Percentiles rank a stretch among this genome's conserved stretches.
phyloP scores from a whole-genome alignment of 139 green algal genomes.

The Protoeuglena noctilucae region DNA sequence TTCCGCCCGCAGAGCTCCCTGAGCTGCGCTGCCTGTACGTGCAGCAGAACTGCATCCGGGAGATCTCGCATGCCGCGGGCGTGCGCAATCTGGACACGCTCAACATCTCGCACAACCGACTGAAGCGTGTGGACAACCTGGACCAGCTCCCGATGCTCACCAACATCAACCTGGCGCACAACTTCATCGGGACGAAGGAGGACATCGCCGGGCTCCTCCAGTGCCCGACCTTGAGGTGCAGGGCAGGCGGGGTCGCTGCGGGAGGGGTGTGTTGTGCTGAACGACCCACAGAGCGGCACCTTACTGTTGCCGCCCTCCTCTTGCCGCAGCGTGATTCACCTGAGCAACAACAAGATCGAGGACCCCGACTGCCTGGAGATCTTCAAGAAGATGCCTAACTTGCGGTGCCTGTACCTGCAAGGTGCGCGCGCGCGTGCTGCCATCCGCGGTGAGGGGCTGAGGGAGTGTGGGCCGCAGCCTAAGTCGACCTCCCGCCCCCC shows the following conservation, averaged over 20 bases:
- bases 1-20: too few species aligned
- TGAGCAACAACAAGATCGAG: slow-evolving; percentile 56
- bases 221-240: slow-evolving; percentile 12
- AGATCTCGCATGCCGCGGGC: slow-evolving; percentile 30
- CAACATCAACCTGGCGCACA: slow-evolving; percentile 41
- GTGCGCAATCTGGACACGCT: slow-evolving; percentile 43
- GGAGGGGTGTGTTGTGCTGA: slow-evolving; percentile 27
- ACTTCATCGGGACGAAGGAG: slow-evolving; percentile 16
- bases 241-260: too few species aligned
- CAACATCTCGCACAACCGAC: slow-evolving; percentile 65
- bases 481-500: too few species aligned
- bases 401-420: slow-evolving; percentile 73
- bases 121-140: slow-evolving; percentile 17
- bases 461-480: too few species aligned
- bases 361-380: slow-evolving; percentile 23
- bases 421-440: too few species aligned
- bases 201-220: slow-evolving; percentile 7
- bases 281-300: too few species aligned
- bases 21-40: slow-evolving; percentile 71
- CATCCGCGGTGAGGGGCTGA: too few species aligned
- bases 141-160: slow-evolving; percentile 31
- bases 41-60: slow-evolving; percentile 63
- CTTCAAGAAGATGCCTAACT: slow-evolving; percentile 26
- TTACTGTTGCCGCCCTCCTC: too few species aligned
- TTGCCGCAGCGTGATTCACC: too few species aligned